These are phyloP conservation scores for Tilletia indica DNA, from an alignment of 1,284 basidiomycete species.

Conservation along the genomic window DNA sequence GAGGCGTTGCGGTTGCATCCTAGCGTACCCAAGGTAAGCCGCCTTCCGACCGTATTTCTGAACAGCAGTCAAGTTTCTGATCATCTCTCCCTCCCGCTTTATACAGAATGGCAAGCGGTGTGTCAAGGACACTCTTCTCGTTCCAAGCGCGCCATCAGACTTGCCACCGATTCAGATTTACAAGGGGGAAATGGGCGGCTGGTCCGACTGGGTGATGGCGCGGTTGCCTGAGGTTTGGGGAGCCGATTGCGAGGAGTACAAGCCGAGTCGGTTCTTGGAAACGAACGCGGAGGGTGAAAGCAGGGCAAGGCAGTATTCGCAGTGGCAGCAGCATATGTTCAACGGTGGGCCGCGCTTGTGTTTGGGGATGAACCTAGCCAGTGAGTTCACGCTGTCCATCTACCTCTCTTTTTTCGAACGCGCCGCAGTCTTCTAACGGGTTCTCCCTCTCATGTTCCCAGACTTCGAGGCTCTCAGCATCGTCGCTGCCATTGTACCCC, in stretches of 20 bases:
- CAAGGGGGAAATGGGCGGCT: slow-evolving; percentile 34
- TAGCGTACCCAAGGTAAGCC: slow-evolving; percentile 41
- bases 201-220: slow-evolving; percentile 48
- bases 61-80: too few relatives aligned
- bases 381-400: neutral
- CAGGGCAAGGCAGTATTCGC: slow-evolving; percentile 25
- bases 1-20: slow-evolving; percentile 19
- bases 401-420: neutral
- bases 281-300: slow-evolving; percentile 14
- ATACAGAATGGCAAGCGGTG: slow-evolving; percentile 38
- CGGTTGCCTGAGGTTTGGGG: slow-evolving; percentile 45
- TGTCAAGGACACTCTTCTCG: slow-evolving; percentile 39
- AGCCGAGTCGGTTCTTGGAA: slow-evolving; percentile 37
- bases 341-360: slow-evolving; percentile 27
- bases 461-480: slow-evolving; percentile 29
- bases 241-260: slow-evolving; percentile 36
- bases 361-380: slow-evolving; percentile 42
- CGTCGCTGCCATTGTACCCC: slow-evolving; percentile 19
- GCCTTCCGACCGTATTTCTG: too few relatives aligned
- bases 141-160: slow-evolving; percentile 34
- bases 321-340: slow-evolving; percentile 37
- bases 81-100: neutral
- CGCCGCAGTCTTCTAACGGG: neutral
- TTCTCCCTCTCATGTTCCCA: neutral
- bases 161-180: slow-evolving; percentile 42